Conservation (phyloP, 139 green algal genomes). For the Chlorella ohadii region DNA sequence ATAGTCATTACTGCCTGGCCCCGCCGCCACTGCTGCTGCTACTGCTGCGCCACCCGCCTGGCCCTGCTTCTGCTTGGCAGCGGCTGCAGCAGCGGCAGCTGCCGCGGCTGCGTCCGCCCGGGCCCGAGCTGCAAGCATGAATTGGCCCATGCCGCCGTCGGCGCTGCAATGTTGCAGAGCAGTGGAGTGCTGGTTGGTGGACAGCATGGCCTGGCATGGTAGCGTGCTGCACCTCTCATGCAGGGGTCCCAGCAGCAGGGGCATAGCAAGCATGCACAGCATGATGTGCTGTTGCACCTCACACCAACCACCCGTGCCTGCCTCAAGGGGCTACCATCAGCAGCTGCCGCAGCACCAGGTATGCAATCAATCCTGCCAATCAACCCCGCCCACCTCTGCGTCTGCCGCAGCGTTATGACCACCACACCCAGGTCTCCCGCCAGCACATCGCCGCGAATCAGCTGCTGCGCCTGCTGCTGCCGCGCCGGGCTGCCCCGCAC, state of each 20-base stretch:
- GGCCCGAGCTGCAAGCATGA: not conserved
- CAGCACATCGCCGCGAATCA: slow-evolving; percentile 13
- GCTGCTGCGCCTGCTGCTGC: not conserved
- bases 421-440: slow-evolving; percentile 39
- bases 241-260: no score
- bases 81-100: not conserved
- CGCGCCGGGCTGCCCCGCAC: not conserved
- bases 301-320: no score
- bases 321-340: no score
- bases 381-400: not conserved
- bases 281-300: no score
- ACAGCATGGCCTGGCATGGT: no score
- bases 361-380: not conserved
- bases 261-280: not conserved
- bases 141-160: slow-evolving; percentile 21
- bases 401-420: slow-evolving; percentile 39
- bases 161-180: slow-evolving; percentile 5
- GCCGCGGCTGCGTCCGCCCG: not conserved
- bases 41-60: not conserved
- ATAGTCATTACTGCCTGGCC: not conserved
- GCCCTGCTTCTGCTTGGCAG: no score
- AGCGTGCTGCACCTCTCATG: no score
- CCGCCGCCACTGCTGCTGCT: not conserved
- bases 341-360: no score
- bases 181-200: no score